phyloP scores from a whole-genome alignment of 805 yeast species.

The Ogataea pini region DNA sequence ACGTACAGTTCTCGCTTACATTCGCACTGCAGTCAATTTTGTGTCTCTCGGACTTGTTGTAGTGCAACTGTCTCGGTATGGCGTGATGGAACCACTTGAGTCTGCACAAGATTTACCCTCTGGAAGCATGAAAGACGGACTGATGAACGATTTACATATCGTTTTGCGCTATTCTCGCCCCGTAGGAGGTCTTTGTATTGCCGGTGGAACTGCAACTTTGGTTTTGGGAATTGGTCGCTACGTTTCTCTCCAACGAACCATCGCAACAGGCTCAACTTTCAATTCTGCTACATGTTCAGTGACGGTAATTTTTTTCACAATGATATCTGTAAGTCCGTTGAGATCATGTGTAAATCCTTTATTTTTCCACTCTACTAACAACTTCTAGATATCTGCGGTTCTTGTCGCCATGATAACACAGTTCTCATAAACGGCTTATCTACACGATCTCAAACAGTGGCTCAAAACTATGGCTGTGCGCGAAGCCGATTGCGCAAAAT shows the following conservation, averaged over 20 bases:
- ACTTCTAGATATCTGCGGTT: background rate
- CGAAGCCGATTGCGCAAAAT: slow-evolving; percentile 5
- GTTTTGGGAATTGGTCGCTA: slow-evolving; percentile 47
- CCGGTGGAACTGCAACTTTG: slow-evolving; percentile 44
- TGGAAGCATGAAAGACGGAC: slow-evolving; percentile 1
- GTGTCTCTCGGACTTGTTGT: slow-evolving; percentile 55
- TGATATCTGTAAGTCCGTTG: slow-evolving; percentile 35
- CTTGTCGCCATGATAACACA: background rate
- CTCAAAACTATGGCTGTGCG: slow-evolving; percentile 7
- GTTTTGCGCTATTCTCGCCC: slow-evolving; percentile 24
- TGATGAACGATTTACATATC: slow-evolving; percentile 13
- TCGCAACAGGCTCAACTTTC: slow-evolving; percentile 35
- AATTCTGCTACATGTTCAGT: slow-evolving; percentile 42
- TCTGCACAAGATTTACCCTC: slow-evolving; percentile 6
- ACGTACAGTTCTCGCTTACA: slow-evolving; percentile 60
- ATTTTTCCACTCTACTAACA: slow-evolving; percentile 4
- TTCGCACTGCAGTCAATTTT: slow-evolving; percentile 54
- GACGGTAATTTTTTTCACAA: slow-evolving; percentile 32
- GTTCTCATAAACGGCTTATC: background rate
- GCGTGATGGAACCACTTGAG: slow-evolving; percentile 19
- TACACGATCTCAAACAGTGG: background rate
- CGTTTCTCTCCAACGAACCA: slow-evolving; percentile 43
- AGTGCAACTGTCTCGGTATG: slow-evolving; percentile 50
- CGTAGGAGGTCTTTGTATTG: slow-evolving; percentile 38
- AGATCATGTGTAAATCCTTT: no score